These are phyloP conservation scores for Boletus reticuloceps DNA, from an alignment of 768 basidiomycete species.

Conservation along the genomic window DNA sequence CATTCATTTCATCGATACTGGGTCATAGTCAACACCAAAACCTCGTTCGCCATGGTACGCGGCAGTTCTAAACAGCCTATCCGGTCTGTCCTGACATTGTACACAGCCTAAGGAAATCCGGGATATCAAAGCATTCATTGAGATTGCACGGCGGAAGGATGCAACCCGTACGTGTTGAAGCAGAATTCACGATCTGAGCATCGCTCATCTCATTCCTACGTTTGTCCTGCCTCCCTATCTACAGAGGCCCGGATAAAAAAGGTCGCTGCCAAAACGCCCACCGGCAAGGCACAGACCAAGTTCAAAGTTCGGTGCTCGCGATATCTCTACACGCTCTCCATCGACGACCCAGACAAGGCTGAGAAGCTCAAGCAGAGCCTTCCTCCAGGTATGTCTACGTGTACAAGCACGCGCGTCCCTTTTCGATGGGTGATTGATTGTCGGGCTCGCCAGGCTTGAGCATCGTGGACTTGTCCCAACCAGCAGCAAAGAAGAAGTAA, in stretches of 20 bases:
- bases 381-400: slow-evolving; percentile 74
- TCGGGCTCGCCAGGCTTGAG: slow-evolving; percentile 50
- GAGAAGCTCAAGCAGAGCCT: slow-evolving; percentile 95
- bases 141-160: slow-evolving; percentile 96
- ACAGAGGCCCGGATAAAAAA: slow-evolving; percentile 98
- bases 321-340: slow-evolving; percentile 94
- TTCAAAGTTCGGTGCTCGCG: slow-evolving; percentile 98
- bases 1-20: background rate
- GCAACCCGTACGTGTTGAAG: slow-evolving; percentile 72
- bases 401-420: no score
- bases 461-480: slow-evolving; percentile 63
- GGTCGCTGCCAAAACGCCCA: slow-evolving; percentile 62
- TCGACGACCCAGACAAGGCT: slow-evolving; percentile 97
- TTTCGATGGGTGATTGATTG: no score
- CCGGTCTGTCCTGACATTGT: slow-evolving; percentile 1
- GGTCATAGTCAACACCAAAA: slow-evolving; percentile 7
- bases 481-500: slow-evolving; percentile 74
- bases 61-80: background rate
- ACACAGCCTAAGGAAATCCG: slow-evolving; percentile 92
- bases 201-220: background rate
- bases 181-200: background rate
- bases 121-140: slow-evolving; percentile 98
- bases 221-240: background rate
- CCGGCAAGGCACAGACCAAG: slow-evolving; percentile 84
- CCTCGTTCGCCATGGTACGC: slow-evolving; percentile 28